Evolutionary conservation across 2,329 filamentous ascomycete species (phyloP), one percentile per base, ranked within the genome.

Genomic region (Cadophora malorum): DNA sequence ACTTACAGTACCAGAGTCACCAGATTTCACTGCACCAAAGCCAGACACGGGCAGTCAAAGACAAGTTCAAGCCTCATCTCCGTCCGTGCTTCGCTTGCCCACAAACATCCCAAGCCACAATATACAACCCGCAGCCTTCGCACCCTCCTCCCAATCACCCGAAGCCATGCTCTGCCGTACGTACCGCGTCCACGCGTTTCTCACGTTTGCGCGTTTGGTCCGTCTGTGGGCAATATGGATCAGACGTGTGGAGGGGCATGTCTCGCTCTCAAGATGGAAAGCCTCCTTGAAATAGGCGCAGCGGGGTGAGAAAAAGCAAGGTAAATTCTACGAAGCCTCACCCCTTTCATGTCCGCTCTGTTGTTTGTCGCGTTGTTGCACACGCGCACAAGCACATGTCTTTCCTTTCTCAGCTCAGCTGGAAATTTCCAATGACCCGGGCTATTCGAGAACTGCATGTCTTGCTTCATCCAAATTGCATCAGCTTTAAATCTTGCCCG

Each of bases 281-380:
- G 6, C 49, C 49, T 28, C 14, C 5, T 28, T 52, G 21, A 52
- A 12, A 52, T 52, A 12, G 5, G 49, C 23, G 21, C 12, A 53
- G 50, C 50, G 50, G 50, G 50, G 50, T 53, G 16, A 23, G 7
- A 2, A 16, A 35, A 56, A 56, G 33, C 28, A 33, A 56, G 31
- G 16, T 56, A 33, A 35, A 56, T 7, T 35, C 31, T 33, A 33
- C 28, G 28, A 56, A n/a, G 31, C 33, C 53, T 56, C 31, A 4
- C 55, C 55, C 31, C 55, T 59, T 41, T 59, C 33, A 59, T 59
- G 21, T 59, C 55, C 31, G 55, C 55, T 25, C 41, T 49, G 45
- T 21, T 21, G 21, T 6, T 49, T 49, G 19, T 49, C 45, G 45
- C 19, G 19, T 21, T 6, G 5, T 49, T 56, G 28, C 28, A 28